Percentiles rank a stretch among this genome's conserved stretches.
These are phyloP conservation scores for Bremia lactucae DNA, from an alignment of 352 stramenopile species.

Conservation along the genomic window DNA sequence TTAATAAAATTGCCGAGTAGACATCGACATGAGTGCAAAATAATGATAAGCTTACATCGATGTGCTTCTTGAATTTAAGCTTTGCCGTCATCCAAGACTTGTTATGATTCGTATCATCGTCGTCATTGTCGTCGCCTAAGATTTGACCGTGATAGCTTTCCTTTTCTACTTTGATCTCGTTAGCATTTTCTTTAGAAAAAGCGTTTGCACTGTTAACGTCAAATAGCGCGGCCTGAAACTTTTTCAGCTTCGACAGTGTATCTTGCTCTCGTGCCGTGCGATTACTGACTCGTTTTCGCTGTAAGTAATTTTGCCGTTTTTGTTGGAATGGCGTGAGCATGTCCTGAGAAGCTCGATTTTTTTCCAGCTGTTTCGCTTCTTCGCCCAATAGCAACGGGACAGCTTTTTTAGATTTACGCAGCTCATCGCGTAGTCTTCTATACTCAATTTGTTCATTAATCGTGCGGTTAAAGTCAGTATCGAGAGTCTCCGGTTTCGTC, in stretches of 20 bases:
- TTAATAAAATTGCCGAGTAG: background rate
- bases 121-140: constrained; percentile 35
- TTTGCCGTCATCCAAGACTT: constrained; percentile 80
- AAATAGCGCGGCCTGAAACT: constrained; percentile 47
- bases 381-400: constrained; percentile 40
- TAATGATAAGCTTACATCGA: constrained; percentile 39
- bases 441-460: constrained; percentile 49
- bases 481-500: constrained; percentile 4
- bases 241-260: constrained; percentile 54
- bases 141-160: constrained; percentile 57
- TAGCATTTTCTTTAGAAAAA: constrained; percentile 1
- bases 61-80: constrained; percentile 85
- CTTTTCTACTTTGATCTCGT: constrained; percentile 2
- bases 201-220: constrained; percentile 24
- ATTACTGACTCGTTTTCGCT: constrained; percentile 45
- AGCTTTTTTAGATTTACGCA: constrained; percentile 53
- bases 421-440: constrained; percentile 48
- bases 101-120: constrained; percentile 30
- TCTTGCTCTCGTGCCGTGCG: constrained; percentile 49
- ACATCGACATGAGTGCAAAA: background rate
- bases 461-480: constrained; percentile 5
- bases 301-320: constrained; percentile 59
- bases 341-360: constrained; percentile 43
- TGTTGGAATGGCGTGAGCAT: constrained; percentile 73
- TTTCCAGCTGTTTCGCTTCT: constrained; percentile 47